These are phyloP conservation scores for Epipyxis sp. DNA, from an alignment of 108 stramenopile genomes.

Conservation along the genomic window DNA sequence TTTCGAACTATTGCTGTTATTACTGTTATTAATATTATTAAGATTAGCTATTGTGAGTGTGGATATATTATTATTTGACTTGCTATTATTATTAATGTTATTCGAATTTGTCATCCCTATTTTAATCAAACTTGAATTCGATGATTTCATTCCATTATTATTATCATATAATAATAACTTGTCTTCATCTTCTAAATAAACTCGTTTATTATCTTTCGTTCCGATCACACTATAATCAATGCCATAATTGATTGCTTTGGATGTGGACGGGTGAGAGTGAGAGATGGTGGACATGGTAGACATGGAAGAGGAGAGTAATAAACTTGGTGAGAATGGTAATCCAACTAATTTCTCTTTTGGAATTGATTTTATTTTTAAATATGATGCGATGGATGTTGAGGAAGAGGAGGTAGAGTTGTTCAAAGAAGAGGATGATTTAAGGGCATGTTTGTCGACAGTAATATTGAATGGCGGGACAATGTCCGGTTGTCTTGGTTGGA, in stretches of 20 bases:
- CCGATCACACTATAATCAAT: neutral
- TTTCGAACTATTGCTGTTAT: no score
- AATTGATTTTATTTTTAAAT: neutral
- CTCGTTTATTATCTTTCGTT: constrained; percentile 1
- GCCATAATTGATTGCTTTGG: constrained; percentile 1
- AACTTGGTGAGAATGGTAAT: neutral
- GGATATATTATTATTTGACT: no score
- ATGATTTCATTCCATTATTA: no score
- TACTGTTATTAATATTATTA: no score
- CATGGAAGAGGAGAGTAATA: neutral
- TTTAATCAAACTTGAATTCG: no score
- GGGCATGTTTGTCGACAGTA: constrained; percentile 7
- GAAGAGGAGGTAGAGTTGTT: no score
- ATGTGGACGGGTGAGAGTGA: neutral
- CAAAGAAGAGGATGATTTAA: no score
- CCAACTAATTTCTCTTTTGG: neutral
- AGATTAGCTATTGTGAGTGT: no score
- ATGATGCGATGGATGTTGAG: neutral
- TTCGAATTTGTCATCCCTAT: no score
- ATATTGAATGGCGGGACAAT: constrained; percentile 13
- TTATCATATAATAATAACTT: no score
- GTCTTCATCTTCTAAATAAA: neutral
- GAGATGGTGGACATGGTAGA: no score
- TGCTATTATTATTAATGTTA: no score
- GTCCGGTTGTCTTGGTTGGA: neutral